Base-by-base conservation (phyloP, 352 stramenopile genomes). In the Peronospora tabacina region DNA sequence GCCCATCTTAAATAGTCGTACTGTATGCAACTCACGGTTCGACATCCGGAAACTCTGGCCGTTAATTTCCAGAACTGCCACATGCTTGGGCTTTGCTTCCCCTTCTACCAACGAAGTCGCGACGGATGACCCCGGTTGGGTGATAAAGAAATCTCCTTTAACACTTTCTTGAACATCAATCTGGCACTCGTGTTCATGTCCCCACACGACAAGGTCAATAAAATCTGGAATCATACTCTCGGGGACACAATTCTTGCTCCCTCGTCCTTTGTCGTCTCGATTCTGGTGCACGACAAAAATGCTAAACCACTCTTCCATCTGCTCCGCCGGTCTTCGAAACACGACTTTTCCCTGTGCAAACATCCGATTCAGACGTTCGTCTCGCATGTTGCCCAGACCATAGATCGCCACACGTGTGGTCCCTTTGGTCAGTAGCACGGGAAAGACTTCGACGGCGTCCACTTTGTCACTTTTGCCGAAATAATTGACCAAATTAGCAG, bases 261-360 rank as follows among this genome's bases (percentile, higher is more conserved):
- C 95, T 15, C 80, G 67, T 29, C 88, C 75, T 50, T 90, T 86
- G 32, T 96, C 75, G 64, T 98, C 93, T 47, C 96, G 83, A 72
- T 99, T 99, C 76, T 99, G 97, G 72, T 99, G 96, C 20, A 99
- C 75, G 5, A 98, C 85, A 65, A 99, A 98, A 26, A 99, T 92
- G 62, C 97, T 98, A 63, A 98, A 99, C 88, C 93, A 99, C 16
- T 76, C 49, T 35, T 88, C 66, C 0, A 75, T 63, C 28, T 76
- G 68, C 54, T 93, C 78, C 0, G 68, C 75, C 0, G 90, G 91
- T 39, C 87, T 73, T 9, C 96, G 59, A 61, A 98, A 98, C 19
- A 85, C 86, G 9, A 99, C 90, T 49, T 98, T 97, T 52, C 97
- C 90, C 53, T 95, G 75, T 40, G 88, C 79, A 73, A 97, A 99